Evolutionary conservation across 2,329 filamentous ascomycete genomes (phyloP), one percentile per base, ranked within the genome.

Genomic region (Neoscytalidium dimidiatum): DNA sequence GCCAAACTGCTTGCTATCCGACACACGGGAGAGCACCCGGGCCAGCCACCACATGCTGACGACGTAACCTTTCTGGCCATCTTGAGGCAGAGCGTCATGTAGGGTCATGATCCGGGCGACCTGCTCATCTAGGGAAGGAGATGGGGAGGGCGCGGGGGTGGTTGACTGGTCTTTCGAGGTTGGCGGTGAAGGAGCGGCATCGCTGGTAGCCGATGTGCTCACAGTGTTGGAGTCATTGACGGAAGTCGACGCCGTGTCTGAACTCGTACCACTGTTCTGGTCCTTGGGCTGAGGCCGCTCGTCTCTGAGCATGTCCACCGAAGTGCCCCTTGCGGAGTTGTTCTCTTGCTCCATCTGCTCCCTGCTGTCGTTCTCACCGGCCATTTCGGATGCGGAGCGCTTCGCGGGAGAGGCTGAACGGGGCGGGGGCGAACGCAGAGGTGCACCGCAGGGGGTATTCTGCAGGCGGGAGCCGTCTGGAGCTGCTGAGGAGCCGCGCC

Each of bases 31-130:
- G 66, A 90, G 81, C 2, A 95, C 92, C 66, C 87, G 86, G 64
- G 85, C 83, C 35, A 97, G 83, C 95, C 95, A 98, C 66, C 84
- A 83, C 58, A 84, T 86, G 1, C 94, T 96, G 4, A 98, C 86
- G 21, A 96, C 79, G 71, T 89, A 97, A 14, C 90, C 91, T 63
- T 87, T 84, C 66, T 91, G 86, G n/a, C 89, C 89, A 67, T 94
- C 91, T 66, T 86, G 78, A n/a, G 88, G 75, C 7, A 85, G 83
- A 71, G 73, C 75, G 69, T 84, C 79, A 28, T 86, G 76, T 28
- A 94, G 78, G 33, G 83, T 83, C 71, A 86, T 85, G 58, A 97
- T 92, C 41, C 87, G 87, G 65, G 85, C 85, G 66, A 97, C 88
- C 76, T 97, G 94, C 53, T 87, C 84, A 69, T 92, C 89, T 67